phyloP scores from a whole-genome alignment of 257 asterid species.

The Misopates orontium region DNA sequence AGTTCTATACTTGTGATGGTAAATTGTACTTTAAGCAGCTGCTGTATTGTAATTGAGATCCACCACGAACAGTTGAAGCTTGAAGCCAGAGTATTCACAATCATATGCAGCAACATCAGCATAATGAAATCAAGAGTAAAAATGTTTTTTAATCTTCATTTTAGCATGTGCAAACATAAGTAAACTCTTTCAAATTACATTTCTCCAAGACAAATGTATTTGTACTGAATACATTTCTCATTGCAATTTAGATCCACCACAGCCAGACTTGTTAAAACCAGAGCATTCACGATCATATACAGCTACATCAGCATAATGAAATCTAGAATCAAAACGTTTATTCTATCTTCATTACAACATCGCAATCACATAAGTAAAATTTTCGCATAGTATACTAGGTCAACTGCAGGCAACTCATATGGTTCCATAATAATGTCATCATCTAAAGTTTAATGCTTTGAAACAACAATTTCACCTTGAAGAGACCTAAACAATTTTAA shows the following conservation, averaged over 20 bases:
- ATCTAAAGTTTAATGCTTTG: neutral
- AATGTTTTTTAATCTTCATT: slow-evolving; percentile 9
- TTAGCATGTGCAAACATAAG: neutral
- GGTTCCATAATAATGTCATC: too few relatives aligned
- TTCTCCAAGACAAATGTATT: slow-evolving; percentile 10
- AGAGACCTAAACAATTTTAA: neutral
- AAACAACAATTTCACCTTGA: slow-evolving; percentile 7
- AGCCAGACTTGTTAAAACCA: neutral
- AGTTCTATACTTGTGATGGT: neutral
- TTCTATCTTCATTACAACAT: too few relatives aligned
- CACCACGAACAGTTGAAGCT: neutral
- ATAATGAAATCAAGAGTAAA: neutral
- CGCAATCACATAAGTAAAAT: too few relatives aligned
- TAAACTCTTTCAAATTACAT: neutral
- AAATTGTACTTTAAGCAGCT: neutral
- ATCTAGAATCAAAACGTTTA: too few relatives aligned
- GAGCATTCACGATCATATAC: neutral
- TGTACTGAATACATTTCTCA: neutral
- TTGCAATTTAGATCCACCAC: too few relatives aligned
- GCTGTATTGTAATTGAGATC: slow-evolving; percentile 1
- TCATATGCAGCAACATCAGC: neutral
- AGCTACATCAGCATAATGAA: too few relatives aligned
- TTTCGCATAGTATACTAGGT: too few relatives aligned
- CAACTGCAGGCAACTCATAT: too few relatives aligned
- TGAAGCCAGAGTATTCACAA: neutral